Conservation (phyloP, 768 basidiomycete genomes). For the Tephrocybe sp. region DNA sequence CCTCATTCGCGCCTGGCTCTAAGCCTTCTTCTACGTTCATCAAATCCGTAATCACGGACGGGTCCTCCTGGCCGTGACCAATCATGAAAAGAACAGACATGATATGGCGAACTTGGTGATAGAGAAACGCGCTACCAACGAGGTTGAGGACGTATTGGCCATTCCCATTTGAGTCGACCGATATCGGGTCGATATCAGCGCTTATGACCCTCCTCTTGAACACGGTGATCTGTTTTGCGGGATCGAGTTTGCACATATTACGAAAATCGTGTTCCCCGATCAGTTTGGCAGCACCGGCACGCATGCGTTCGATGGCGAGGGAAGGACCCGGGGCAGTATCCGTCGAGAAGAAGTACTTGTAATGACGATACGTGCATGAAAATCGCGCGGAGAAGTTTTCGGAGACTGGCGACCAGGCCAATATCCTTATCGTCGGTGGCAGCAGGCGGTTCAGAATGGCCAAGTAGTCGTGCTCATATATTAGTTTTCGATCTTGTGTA, state of each 20-base stretch:
- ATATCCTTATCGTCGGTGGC: conserved; percentile 83
- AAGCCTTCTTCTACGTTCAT: conserved; percentile 63
- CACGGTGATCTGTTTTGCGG: conserved; percentile 83
- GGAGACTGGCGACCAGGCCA: conserved; percentile 91
- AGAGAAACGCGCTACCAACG: conserved; percentile 84
- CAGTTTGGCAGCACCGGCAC: conserved; percentile 63
- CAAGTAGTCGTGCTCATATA: conserved; percentile 71
- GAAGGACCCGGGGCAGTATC: conserved; percentile 26
- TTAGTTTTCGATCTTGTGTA: conserved; percentile 15
- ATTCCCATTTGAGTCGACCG: conserved; percentile 21
- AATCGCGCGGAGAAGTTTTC: conserved; percentile 83
- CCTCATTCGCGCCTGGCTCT: conserved; percentile 37
- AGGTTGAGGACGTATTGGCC: conserved; percentile 77
- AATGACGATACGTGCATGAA: conserved; percentile 84
- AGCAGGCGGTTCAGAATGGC: conserved; percentile 82
- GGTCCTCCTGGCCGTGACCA: conserved; percentile 74
- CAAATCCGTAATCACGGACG: conserved; percentile 65
- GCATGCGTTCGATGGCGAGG: conserved; percentile 76
- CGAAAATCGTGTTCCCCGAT: conserved; percentile 93
- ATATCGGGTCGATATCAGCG: conserved; percentile 59
- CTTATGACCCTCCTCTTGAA: conserved; percentile 68
- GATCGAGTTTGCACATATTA: conserved; percentile 92
- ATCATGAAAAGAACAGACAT: conserved; percentile 89
- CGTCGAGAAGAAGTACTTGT: conserved; percentile 94
- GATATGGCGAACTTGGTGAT: conserved; percentile 95